Base-by-base conservation (phyloP, 805 yeast genomes). In the Hanseniaspora pseudoguilliermondii region DNA sequence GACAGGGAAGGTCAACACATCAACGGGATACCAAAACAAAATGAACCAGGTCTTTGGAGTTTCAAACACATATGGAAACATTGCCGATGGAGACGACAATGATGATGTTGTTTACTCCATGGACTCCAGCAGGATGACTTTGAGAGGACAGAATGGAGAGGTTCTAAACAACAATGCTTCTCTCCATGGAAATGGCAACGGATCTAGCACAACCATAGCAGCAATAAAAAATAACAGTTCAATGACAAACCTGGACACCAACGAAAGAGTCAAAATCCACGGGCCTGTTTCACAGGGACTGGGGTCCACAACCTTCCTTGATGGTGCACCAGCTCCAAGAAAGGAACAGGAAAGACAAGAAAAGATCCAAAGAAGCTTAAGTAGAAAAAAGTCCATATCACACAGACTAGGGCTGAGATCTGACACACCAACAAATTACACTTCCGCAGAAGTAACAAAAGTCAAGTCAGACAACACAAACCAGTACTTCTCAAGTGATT, bases 291-390 rank as follows among this genome's bases (percentile, higher is more conserved):
- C 97, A 0, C 75, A 84, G 53, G 98, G 98, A 1, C 75, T 93
- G 44, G 98, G 98, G 2, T 79, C 91, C 0, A 78, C 96, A 2
- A 91, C 98, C 0, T 91, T 91, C 66, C 67, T 91, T 59, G 96
- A 93, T 68, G 98, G 98, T 38, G 93, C 97, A 0, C 97, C 97
- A 15, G 98, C 97, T 5, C 69, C 83, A 55, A 61, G 61, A 40
- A 75, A 73, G 40, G 75, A 70, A 41, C 65, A 67, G 50, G 62
- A 59, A 59, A 65, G 62, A 57, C 71, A 60, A 39, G 62, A 63
- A 21, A 66, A 67, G 35, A 64, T 64, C 16, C 69, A 68, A 48
- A 51, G 55, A 51, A 69, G 75, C 20, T 69, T 90, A 59, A 80
- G 82, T 35, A 80, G 97, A 68, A 88, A 89, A 69, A 87, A 86